Evolutionary conservation across 2,329 filamentous ascomycete species (phyloP), one percentile per base, ranked within the genome.

Genomic region (Pseudogymnoascus pannorum): DNA sequence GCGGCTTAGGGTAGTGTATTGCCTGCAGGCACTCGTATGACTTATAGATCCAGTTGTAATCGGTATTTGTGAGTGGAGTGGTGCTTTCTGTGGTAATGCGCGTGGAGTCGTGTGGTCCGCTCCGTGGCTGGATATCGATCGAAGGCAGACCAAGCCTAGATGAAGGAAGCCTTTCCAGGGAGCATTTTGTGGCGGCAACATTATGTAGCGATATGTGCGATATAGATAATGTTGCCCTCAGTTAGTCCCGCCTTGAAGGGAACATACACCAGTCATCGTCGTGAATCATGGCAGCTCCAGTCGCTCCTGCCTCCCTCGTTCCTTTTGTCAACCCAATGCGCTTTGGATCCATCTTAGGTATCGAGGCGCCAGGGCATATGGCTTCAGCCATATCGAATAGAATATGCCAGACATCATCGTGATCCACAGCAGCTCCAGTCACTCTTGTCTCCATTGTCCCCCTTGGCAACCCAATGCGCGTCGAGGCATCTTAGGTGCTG

Each of bases 311-410:
- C 36, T 58, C 36, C 20, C 22, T 38, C 22, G 11, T 33, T 24
- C 31, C 20, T 12, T 12, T 12, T 58, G 29, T 8, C 57, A 22
- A 36, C 18, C 57, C 20, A 24, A 24, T 58, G n/a, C 31, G 16
- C 57, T 18, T 36, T n/a, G 33, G 20, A 11, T 33, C 57, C 11
- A 29, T 40, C 57, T 24, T 24, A 18, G 18, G 18, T 22, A 29
- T 14, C 57, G 20, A 35, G 9, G 16, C 14, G 20, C 18, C 16
- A 22, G n/a, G n/a, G n/a, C n/a, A n/a, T n/a, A n/a, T n/a, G n/a
- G n/a, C n/a, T 22, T 14, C 18, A 8, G 4, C 33, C 8, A 7
- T 61, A 61, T 33, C 59, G 44, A 42, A 88, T 85, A 11, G 3
- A 7, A 20, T 31, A 54, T 31, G 26, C 26, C n/a, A 5, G n/a